Base-by-base conservation (phyloP, 2,329 filamentous ascomycete species). In the Aspergillus ibericus region DNA sequence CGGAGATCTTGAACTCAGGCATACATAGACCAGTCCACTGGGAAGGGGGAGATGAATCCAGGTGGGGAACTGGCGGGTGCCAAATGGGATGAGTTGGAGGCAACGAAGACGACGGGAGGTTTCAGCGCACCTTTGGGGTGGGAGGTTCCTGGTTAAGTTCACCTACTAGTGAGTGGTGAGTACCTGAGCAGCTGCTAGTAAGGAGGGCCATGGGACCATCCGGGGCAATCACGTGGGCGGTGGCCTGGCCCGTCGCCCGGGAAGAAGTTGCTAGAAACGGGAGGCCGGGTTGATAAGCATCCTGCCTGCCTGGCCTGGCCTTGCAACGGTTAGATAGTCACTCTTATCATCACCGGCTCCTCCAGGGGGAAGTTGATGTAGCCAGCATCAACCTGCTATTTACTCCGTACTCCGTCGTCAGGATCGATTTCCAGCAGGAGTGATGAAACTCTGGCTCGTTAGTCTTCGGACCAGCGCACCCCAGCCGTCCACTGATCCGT, bases 1-100 rank as follows among this genome's bases (percentile, higher is more conserved):
- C 92, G 62, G 95, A 96, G 71, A 99, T 87, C 84, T 93, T 96
- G 83, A 92, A 98, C 74, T 92, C 88, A 76, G 83, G 81, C 89
- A 93, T 93, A 68, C 65, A 75, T 70, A 64, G 69, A 70, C 54
- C 55, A 35, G 56, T 29, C 4, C 22, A 36, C n/a, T 20, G 16
- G 12, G 13, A 25, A 7, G 44, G 36, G 40, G 16, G 50, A 36
- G 25, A 40, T 13, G 18, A 22, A 32, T 12, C 12, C 22, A 12
- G 16, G 15, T 38, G n/a, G 42, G 25, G n/a, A 10, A 20, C 27
- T 27, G 44, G 44, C 27, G 20, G 34, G 22, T 25, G 42, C 16
- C 18, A 49, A 48, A 16, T 13, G 16, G 16, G 34, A 42, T 34
- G 25, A 27, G 35, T 49, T 34, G 49, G 16, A 34, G 52, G 42